Base-by-base conservation (phyloP, 1,284 basidiomycete species). In the Mycocalia duriaeana region DNA sequence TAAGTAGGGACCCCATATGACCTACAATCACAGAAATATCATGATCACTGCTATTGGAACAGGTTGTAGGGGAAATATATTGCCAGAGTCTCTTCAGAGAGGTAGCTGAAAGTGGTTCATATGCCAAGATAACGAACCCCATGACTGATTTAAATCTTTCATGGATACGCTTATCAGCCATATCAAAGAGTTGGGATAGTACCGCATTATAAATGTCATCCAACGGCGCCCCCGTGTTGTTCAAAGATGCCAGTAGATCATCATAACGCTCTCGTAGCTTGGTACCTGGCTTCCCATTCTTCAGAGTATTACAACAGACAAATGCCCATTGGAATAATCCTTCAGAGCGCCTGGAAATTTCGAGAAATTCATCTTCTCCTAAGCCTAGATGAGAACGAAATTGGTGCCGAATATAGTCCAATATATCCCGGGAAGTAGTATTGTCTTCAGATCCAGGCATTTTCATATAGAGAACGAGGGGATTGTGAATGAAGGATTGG, bases 241-340 rank as follows among this genome's bases (percentile, higher is more conserved):
- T 25, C 16, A 13, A 19, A 11, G 18, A 19, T 11, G 18, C 13
- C 11, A 39, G 37, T 11, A 39, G 37, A 11, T 39, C 20, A n/a
- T n/a, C n/a, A 25, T 42, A 42, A 13, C 18, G 19, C 22, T 22
- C 40, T 25, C 9, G 3, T 25, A 23, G 19, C 9, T 8, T 42
- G 14, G 25, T 18, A 18, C 40, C 40, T n/a, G 11, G 19, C 13
- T 22, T 23, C n/a, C 35, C 36, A 14, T 20, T 34, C 3, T 20
- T 47, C 18, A 48, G 35, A 23, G 23, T 35, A 18, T 41, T 34
- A 36, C 58, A 61, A 2, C 57, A 57, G 37, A 48, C 42, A n/a
- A 44, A 50, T 1, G 59, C 60, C 60, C 59, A 63, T 28, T 53
- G 52, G 35, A 63, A 64, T 13, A 60, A 44, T 8, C 59, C 56